These are phyloP conservation scores for Dioszegia crocea DNA, from an alignment of 768 basidiomycete genomes.

Conservation along the genomic window DNA sequence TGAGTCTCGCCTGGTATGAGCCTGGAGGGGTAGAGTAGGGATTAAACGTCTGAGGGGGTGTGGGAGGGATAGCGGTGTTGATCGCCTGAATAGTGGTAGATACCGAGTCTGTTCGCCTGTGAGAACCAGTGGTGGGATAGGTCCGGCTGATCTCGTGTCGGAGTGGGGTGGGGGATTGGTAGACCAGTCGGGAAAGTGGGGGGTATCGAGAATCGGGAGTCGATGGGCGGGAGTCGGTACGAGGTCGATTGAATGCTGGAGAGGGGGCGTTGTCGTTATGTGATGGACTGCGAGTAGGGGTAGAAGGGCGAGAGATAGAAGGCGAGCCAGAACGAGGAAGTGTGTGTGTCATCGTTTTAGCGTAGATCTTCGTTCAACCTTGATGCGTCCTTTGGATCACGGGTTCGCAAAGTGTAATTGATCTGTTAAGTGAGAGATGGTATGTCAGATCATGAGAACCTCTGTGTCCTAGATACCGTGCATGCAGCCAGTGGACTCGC, in stretches of 20 bases:
- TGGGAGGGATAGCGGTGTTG: constrained; percentile 28
- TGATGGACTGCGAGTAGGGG: constrained; percentile 1
- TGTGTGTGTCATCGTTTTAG: constrained; percentile 2
- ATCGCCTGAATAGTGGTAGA: constrained; percentile 16
- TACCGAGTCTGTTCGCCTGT: constrained; percentile 2
- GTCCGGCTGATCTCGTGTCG: constrained; percentile 6
- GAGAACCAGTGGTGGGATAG: neutral
- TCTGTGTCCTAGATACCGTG: too few species aligned
- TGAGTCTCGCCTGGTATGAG: neutral
- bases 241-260: constrained; percentile 22
- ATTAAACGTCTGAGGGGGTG: constrained; percentile 21
- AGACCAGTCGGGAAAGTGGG: neutral
- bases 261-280: constrained; percentile 1
- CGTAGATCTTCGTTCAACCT: constrained; percentile 12
- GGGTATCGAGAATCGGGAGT: constrained; percentile 21
- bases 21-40: constrained; percentile 5
- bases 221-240: constrained; percentile 7
- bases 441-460: neutral
- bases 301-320: neutral
- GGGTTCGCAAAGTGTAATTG: neutral
- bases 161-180: neutral
- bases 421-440: neutral
- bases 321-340: neutral
- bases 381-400: neutral
- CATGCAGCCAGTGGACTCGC: too few species aligned